Evolutionary conservation across 1,284 basidiomycete genomes (phyloP).

Genomic region (Pyrrhoderma noxium): DNA sequence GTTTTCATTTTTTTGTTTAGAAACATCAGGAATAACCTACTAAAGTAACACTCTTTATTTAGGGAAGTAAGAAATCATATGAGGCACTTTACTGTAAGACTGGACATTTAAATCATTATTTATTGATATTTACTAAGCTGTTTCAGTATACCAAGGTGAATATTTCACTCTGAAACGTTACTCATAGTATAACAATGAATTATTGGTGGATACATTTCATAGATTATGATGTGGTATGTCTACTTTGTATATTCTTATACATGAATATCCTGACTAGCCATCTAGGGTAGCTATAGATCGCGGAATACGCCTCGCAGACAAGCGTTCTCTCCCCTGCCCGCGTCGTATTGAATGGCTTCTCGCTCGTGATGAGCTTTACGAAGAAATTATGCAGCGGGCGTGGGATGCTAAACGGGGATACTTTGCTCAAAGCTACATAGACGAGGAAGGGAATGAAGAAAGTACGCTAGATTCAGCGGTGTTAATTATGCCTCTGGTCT

Average conservation of each 20-base stretch:
- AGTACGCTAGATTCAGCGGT: slow-evolving; percentile 62
- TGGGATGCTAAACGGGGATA: slow-evolving; percentile 63
- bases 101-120: neutral
- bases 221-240: slow-evolving; percentile 82
- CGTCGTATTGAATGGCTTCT: slow-evolving; percentile 64
- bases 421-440: slow-evolving; percentile 77
- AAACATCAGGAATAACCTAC: no score
- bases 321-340: slow-evolving; percentile 75
- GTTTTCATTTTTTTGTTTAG: slow-evolving; percentile 24
- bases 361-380: slow-evolving; percentile 75
- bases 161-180: neutral
- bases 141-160: slow-evolving; percentile 73
- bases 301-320: slow-evolving; percentile 84
- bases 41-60: neutral
- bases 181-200: neutral
- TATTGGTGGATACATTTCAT: neutral
- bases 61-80: slow-evolving; percentile 83
- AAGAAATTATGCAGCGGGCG: slow-evolving; percentile 76
- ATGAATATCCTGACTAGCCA: slow-evolving; percentile 10
- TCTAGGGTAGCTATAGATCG: slow-evolving; percentile 85
- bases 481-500: slow-evolving; percentile 80
- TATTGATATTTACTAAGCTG: neutral
- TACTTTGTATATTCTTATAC: neutral
- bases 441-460: slow-evolving; percentile 33
- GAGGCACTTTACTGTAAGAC: slow-evolving; percentile 73